Evolutionary conservation across 1,139 yeast genomes (phyloP).

Genomic region (Candida sp.): DNA sequence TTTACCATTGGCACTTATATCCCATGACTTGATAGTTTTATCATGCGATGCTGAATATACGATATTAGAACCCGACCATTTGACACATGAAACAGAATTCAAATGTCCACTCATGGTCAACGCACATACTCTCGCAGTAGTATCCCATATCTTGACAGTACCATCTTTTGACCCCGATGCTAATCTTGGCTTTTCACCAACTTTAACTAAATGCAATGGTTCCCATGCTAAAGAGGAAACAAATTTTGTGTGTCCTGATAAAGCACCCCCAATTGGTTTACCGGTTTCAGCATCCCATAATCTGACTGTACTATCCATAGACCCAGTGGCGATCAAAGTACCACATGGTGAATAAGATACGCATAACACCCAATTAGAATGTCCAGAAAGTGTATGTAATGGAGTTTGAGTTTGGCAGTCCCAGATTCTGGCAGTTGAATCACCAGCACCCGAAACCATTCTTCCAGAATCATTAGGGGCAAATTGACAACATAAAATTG

Average conservation of each 20-base stretch:
- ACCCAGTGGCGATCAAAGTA: slow-evolving; percentile 87
- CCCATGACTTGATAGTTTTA: slow-evolving; percentile 93
- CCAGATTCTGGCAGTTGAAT: slow-evolving; percentile 97
- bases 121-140: slow-evolving; percentile 63
- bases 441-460: slow-evolving; percentile 97
- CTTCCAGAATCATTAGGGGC: slow-evolving; percentile 87
- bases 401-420: slow-evolving; percentile 97
- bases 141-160: slow-evolving; percentile 87
- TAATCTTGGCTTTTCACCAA: slow-evolving; percentile 66
- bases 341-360: slow-evolving; percentile 97
- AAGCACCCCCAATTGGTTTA: slow-evolving; percentile 65
- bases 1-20: slow-evolving; percentile 67
- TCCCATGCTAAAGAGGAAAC: slow-evolving; percentile 91
- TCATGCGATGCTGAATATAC: slow-evolving; percentile 94
- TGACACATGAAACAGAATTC: slow-evolving; percentile 86
- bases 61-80: slow-evolving; percentile 91
- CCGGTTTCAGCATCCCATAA: slow-evolving; percentile 86
- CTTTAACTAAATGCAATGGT: slow-evolving; percentile 76
- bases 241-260: slow-evolving; percentile 87
- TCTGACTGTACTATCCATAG: slow-evolving; percentile 88
- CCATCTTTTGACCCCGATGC: slow-evolving; percentile 94
- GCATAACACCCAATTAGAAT: slow-evolving; percentile 89
- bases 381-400: slow-evolving; percentile 75
- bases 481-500: slow-evolving; percentile 87
- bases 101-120: slow-evolving; percentile 86